Base-by-base conservation (phyloP, 139 green algal species). In the Chlorella sp. region DNA sequence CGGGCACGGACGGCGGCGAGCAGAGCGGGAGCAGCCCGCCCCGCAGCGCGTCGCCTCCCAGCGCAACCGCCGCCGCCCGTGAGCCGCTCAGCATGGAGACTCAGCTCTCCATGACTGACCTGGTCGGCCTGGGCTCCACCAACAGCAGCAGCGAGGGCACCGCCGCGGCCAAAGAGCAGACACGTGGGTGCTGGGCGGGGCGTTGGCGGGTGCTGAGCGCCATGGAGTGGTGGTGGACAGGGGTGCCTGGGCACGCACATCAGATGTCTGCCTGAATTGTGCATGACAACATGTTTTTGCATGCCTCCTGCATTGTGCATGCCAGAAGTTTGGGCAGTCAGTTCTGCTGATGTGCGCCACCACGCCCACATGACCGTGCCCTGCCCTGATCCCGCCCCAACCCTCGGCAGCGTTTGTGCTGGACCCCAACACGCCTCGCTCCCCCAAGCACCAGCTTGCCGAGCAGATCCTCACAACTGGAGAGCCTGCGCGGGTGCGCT, bases 391-490 rank as follows among this genome's bases (percentile, higher is more conserved):
- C n/a, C n/a, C n/a, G n/a, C n/a, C n/a, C n/a, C n/a, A n/a, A n/a
- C n/a, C n/a, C n/a, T n/a, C 44, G 7, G 13, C 51, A 60, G 51
- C 51, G 12, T 60, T 23, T 60, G 51, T 89, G 26, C 68, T 89
- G 38, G 85, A 89, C 68, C 85, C 84, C 57, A 63, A 73, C 64
- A 89, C 85, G 7, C 85, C 85, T 16, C 73, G 64, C 34, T 89
- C 85, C 2, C 85, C 85, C 68, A 89, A 89, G 65, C 80, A 89
- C 80, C 85, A 85, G 68, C 28, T 63, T 0, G 70, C 80, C 0
- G 85, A 87, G 69, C 55, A 76, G 56, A 38, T 70, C 11, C 68
- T 87, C 70, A 75, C 71, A 28, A 80, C 21, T 39, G 80, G 80
- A 2, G 36, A 4, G 26, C 80, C 79, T 0, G 85, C 79, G 0